Percentiles rank a stretch among this genome's conserved stretches.
Conservation (phyloP, 129 eudicot species). For the carrot (Daucus carota) region DNA sequence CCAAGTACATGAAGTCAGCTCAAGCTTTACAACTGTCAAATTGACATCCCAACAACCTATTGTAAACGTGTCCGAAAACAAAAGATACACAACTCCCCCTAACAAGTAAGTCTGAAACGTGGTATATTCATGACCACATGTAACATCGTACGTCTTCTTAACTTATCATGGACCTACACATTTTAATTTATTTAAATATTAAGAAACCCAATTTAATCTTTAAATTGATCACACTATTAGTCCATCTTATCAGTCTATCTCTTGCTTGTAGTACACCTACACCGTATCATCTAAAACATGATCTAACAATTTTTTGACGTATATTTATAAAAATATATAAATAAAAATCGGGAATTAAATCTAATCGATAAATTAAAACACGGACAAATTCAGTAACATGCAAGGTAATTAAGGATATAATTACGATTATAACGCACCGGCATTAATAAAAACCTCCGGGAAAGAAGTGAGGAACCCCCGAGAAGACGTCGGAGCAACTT, state of each 20-base stretch:
- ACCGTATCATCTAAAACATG: too few species aligned
- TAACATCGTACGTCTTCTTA: not conserved
- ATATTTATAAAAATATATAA: too few species aligned
- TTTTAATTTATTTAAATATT: too few species aligned
- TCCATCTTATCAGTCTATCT: too few species aligned
- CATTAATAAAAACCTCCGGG: conserved; percentile 25
- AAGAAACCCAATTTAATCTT: not conserved
- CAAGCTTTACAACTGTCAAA: not conserved
- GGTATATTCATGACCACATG: not conserved
- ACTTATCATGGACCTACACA: not conserved
- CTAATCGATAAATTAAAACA: too few species aligned
- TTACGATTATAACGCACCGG: not conserved
- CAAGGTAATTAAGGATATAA: not conserved
- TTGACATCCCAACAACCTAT: not conserved
- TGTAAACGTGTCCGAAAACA: not conserved
- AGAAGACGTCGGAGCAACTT: conserved; percentile 25
- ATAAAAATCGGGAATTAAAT: too few species aligned
- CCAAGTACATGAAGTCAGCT: not conserved
- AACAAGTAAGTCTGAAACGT: not conserved
- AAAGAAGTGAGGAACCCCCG: conserved; percentile 28
- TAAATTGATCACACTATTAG: not conserved
- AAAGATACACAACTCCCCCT: not conserved
- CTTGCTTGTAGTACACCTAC: not conserved
- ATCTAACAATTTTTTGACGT: too few species aligned
- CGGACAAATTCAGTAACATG: not conserved